Evolutionary conservation across 768 basidiomycete genomes (phyloP).

Genomic region (Calvatia gigantea): DNA sequence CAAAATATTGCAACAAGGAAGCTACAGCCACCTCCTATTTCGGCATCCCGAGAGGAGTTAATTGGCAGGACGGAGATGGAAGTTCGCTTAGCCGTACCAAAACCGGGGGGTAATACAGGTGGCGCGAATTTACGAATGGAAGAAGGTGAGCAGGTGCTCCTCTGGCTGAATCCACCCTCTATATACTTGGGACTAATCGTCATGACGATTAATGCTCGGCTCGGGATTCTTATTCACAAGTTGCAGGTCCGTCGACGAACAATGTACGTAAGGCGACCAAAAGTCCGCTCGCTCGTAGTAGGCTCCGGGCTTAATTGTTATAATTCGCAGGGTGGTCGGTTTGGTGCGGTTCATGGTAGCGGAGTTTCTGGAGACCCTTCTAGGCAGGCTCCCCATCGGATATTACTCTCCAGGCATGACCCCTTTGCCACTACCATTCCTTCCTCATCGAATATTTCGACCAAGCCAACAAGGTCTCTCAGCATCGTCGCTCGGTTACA

Average conservation of each 20-base stretch:
- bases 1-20: slow-evolving; percentile 35
- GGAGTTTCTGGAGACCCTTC: background rate
- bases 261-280: slow-evolving; percentile 11
- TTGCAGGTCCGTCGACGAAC: slow-evolving; percentile 1
- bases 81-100: background rate
- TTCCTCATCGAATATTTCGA: background rate
- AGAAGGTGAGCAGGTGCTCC: slow-evolving; percentile 5
- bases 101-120: background rate
- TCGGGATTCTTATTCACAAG: slow-evolving; percentile 5
- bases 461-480: slow-evolving; percentile 25
- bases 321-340: slow-evolving; percentile 13
- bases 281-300: slow-evolving; percentile 1
- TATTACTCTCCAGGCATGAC: background rate
- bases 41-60: background rate
- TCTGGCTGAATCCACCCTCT: background rate
- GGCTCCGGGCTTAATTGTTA: background rate
- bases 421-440: background rate
- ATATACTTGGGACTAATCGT: slow-evolving; percentile 9
- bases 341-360: slow-evolving; percentile 3
- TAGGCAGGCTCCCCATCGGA: background rate
- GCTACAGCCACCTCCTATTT: background rate
- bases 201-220: slow-evolving; percentile 9
- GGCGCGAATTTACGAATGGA: background rate
- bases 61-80: background rate
- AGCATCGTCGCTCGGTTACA: slow-evolving; percentile 62